Evolutionary conservation across 1,139 yeast species (phyloP).

Genomic region (Debaryomycetaceae sp.): DNA sequence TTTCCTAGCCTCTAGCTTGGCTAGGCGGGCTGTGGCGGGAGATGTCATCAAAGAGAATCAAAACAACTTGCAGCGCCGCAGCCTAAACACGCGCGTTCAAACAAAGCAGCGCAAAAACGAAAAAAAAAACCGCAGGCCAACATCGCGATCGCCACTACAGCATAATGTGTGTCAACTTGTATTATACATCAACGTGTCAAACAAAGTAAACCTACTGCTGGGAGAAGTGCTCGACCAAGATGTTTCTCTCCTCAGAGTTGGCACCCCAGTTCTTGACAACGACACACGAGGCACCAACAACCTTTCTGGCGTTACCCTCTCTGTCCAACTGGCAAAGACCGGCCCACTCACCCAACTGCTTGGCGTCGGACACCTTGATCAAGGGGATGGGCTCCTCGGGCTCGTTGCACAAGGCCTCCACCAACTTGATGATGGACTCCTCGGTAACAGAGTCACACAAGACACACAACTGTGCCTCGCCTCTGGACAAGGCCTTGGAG

Average conservation of each 20-base stretch:
- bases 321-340: constrained; percentile 99
- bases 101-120: background rate
- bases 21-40: constrained; percentile 15
- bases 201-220: constrained; percentile 61
- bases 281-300: constrained; percentile 99
- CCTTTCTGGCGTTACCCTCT: constrained; percentile 99
- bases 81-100: background rate
- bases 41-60: constrained; percentile 2
- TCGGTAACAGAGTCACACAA: constrained; percentile 98
- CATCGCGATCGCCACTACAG: background rate
- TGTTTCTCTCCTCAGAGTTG: constrained; percentile 96
- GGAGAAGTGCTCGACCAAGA: constrained; percentile 94
- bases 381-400: constrained; percentile 95
- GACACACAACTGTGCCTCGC: constrained; percentile 97
- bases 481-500: constrained; percentile 95
- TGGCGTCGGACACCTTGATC: constrained; percentile 99
- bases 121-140: background rate
- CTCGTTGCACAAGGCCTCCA: constrained; percentile 99
- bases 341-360: constrained; percentile 99
- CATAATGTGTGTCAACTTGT: background rate
- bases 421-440: constrained; percentile 93
- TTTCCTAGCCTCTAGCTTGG: constrained; percentile 25
- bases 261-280: constrained; percentile 99
- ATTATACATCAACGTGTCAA: too few relatives aligned
- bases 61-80: background rate